Conservation (phyloP, 768 basidiomycete genomes). For the Rhodotorula diobovata region DNA sequence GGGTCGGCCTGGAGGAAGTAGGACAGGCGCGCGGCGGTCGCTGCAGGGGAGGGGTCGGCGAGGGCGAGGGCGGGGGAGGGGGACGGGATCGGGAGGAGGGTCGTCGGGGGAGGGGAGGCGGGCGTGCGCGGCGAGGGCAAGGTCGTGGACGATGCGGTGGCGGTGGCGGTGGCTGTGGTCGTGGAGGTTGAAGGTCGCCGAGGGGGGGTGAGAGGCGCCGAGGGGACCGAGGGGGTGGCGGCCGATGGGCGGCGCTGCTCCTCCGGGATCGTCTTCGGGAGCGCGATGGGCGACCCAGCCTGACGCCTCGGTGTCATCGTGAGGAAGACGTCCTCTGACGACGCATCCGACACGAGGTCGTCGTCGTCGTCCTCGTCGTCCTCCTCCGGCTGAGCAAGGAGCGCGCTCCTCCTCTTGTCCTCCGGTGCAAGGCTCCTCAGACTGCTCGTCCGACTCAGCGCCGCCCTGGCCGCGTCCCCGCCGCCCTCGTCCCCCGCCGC, state of each 20-base stretch:
- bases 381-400: not conserved
- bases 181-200: not conserved
- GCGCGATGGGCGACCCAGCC: not conserved
- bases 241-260: not conserved
- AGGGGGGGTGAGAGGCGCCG: not conserved
- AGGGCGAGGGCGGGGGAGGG: not conserved
- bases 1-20: constrained; percentile 7
- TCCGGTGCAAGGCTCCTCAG: not conserved
- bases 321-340: not conserved
- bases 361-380: not conserved
- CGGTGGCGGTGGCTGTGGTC: no score
- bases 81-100: no score
- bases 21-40: not conserved
- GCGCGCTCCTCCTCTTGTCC: not conserved
- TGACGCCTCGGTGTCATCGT: not conserved
- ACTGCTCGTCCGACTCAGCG: not conserved
- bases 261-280: not conserved
- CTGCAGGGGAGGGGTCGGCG: not conserved
- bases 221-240: not conserved
- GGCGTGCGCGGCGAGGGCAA: not conserved
- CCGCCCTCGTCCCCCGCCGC: not conserved
- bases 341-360: not conserved
- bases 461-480: not conserved
- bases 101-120: not conserved
- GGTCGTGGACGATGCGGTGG: no score